Evolutionary conservation across 2,329 filamentous ascomycete species (phyloP), one percentile per base, ranked within the genome.

Genomic region (Sclerotinia nivalis): DNA sequence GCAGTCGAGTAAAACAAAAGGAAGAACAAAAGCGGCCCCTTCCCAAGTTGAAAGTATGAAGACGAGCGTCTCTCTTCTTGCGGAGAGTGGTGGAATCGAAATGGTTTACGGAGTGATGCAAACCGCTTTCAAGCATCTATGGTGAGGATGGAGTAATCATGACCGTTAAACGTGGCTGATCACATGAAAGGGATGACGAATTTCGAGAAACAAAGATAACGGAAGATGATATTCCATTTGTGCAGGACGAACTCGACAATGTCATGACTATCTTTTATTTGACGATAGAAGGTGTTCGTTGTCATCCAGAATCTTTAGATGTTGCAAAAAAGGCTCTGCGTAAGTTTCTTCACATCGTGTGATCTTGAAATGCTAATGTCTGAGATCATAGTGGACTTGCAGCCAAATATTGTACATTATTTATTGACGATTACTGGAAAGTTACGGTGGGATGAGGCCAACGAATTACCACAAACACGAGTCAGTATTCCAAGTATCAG

Each of bases 361-460:
- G 9, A 15, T 43, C 28, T 20, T 54, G 31, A 31, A 12, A n/a
- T 54, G 65, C 76, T 80, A 73, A 79, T 40, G 70, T 37, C 55
- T 68, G 47, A 28, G n/a, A 43, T 40, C 34, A 18, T 10, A 72
- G 86, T 87, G 71, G 82, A 82, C 13, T 80, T 93, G 65, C 83
- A 88, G 34, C 92, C 93, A 0, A 87, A 87, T 68, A 80, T 97
- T 61, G 84, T 94, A 25, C 86, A 91, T 61, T 90, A 90, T 69
- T 85, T 97, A 79, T 86, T 94, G 43, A 87, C 90, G 61, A 86
- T 88, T 28, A 88, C 88, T 45, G 87, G 89, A 6, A 89, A 87
- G 75, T 80, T 93, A 69, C 86, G 91, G 68, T 94, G 91, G 90
- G 90, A 93, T 78, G 91, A 85, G 82, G 87, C 87, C 76, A 88